These are phyloP conservation scores for Erysiphe neolycopersici DNA, from an alignment of 2,329 filamentous ascomycete species.

Conservation along the genomic window DNA sequence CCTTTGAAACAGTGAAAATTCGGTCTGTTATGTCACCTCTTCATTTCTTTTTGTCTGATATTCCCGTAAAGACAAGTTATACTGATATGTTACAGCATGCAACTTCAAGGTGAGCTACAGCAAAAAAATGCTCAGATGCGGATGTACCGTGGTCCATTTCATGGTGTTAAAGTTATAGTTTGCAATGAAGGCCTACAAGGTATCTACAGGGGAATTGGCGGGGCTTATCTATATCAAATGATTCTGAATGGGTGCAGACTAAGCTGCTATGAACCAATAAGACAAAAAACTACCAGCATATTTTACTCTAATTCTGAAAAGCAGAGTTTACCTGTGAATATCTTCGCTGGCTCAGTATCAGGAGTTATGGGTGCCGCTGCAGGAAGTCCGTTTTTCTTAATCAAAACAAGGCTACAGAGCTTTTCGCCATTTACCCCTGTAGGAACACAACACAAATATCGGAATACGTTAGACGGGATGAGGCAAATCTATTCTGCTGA, in stretches of 20 bases:
- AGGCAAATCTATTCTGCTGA: constrained; percentile 52
- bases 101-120: constrained; percentile 87
- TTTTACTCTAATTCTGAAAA: constrained; percentile 45
- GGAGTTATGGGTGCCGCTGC: constrained; percentile 80
- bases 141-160: constrained; percentile 73
- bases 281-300: constrained; percentile 38
- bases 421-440: constrained; percentile 81
- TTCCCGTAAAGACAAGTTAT: too few species aligned
- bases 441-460: constrained; percentile 87
- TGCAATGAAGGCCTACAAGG: constrained; percentile 70
- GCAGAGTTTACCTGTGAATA: constrained; percentile 75
- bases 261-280: constrained; percentile 92
- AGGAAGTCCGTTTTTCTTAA: constrained; percentile 88
- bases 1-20: constrained; percentile 98
- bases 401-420: constrained; percentile 89
- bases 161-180: constrained; percentile 73
- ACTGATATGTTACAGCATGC: constrained; percentile 31
- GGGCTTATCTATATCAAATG: constrained; percentile 89
- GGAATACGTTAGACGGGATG: constrained; percentile 62
- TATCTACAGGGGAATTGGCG: constrained; percentile 68
- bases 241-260: constrained; percentile 88
- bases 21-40: constrained; percentile 26
- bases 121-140: constrained; percentile 60
- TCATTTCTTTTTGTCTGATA: constrained; percentile 1
- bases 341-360: constrained; percentile 71